Percentiles rank a stretch among this genome's conserved stretches.
Conservation (phyloP, 371 early-diverging fungal species). For the Dichotomocladium elegans region DNA sequence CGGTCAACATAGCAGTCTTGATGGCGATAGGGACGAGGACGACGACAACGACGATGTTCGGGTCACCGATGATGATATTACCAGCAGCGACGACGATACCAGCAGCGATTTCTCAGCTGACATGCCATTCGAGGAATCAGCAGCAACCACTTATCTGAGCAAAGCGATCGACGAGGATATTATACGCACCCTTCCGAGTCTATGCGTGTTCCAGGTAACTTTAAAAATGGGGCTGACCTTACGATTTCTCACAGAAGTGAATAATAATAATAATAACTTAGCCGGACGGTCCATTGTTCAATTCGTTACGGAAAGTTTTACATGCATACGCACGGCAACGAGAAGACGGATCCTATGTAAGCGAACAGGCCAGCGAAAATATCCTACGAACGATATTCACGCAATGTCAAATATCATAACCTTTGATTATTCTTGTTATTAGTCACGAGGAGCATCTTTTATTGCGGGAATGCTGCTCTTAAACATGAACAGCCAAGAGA, state of each 20-base stretch:
- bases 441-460: constrained; percentile 46
- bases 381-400: neutral
- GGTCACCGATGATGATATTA: constrained; percentile 4
- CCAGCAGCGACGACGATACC: constrained; percentile 12
- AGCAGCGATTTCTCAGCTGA: constrained; percentile 3
- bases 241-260: neutral
- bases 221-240: neutral
- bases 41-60: constrained; percentile 8
- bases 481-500: constrained; percentile 38
- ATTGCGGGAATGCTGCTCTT: constrained; percentile 44
- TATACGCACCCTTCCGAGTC: constrained; percentile 42
- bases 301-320: constrained; percentile 34
- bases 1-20: neutral
- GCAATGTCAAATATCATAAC: neutral
- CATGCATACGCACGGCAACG: constrained; percentile 39
- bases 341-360: constrained; percentile 35
- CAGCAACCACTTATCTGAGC: constrained; percentile 23
- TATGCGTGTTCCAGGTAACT: constrained; percentile 48
- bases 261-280: neutral
- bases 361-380: neutral
- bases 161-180: constrained; percentile 49
- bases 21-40: constrained; percentile 1
- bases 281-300: constrained; percentile 48
- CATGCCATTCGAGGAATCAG: constrained; percentile 13
- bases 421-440: neutral